These are phyloP conservation scores for Eragrostis tef DNA, from an alignment of 202 grass and related monocot species.

Conservation along the genomic window DNA sequence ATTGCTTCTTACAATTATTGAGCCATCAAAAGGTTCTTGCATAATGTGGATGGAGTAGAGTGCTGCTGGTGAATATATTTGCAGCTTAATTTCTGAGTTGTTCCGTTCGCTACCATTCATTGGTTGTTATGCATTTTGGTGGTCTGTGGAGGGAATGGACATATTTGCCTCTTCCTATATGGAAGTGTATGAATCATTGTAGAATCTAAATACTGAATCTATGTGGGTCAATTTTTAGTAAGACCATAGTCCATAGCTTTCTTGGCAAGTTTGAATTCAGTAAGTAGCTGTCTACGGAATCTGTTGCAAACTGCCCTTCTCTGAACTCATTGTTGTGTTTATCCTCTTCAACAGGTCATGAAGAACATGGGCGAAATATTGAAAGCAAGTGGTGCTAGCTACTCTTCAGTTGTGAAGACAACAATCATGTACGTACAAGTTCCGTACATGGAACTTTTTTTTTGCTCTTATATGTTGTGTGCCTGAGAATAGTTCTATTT, in stretches of 20 bases:
- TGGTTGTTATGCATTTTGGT: neutral
- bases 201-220: neutral
- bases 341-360: conserved; percentile 56
- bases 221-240: neutral
- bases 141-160: neutral
- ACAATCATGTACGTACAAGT: conserved; percentile 73
- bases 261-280: conserved; percentile 29
- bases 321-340: neutral
- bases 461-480: neutral
- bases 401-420: conserved; percentile 96
- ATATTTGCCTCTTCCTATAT: neutral
- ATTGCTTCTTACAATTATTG: conserved; percentile 7
- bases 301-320: neutral
- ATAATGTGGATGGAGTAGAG: neutral
- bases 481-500: neutral
- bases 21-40: neutral
- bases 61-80: conserved; percentile 10
- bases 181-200: neutral
- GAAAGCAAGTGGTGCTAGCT: conserved; percentile 84
- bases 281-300: neutral
- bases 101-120: neutral
- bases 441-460: neutral
- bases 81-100: conserved; percentile 1
- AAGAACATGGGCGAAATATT: conserved; percentile 98
- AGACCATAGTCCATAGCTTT: neutral